Percentiles rank a stretch among this genome's conserved stretches.
Evolutionary conservation across 2,329 filamentous ascomycete genomes (phyloP).

Genomic region (Exophiala alcalophila): DNA sequence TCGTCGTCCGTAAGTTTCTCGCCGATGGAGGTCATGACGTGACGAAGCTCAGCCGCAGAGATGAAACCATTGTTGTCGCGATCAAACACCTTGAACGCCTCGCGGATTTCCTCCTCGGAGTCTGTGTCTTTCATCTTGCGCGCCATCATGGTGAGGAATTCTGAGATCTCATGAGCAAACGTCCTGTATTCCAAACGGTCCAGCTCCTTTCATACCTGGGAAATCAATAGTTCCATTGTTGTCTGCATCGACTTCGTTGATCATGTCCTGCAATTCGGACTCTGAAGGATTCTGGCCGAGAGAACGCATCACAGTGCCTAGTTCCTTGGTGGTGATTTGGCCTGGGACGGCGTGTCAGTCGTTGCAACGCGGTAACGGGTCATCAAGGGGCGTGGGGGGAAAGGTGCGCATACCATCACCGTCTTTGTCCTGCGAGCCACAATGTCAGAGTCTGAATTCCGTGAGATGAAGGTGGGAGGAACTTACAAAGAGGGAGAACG

Average conservation of each 20-base stretch:
- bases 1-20: slow-evolving; percentile 89
- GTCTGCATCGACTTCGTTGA: slow-evolving; percentile 88
- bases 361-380: background rate
- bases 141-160: slow-evolving; percentile 92
- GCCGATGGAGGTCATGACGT: slow-evolving; percentile 89
- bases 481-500: slow-evolving; percentile 99
- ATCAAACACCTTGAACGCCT: slow-evolving; percentile 88
- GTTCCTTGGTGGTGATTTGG: slow-evolving; percentile 88
- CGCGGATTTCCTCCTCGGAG: slow-evolving; percentile 85
- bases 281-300: slow-evolving; percentile 87
- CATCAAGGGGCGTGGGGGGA: slow-evolving; percentile 2
- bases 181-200: background rate
- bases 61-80: slow-evolving; percentile 92
- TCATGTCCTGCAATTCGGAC: slow-evolving; percentile 89
- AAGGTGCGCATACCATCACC: slow-evolving; percentile 70
- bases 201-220: slow-evolving; percentile 61
- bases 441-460: slow-evolving; percentile 28
- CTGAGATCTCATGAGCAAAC: slow-evolving; percentile 44
- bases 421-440: slow-evolving; percentile 70
- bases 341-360: slow-evolving; percentile 49
- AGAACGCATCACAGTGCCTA: slow-evolving; percentile 87
- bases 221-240: slow-evolving; percentile 93
- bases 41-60: slow-evolving; percentile 80
- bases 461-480: background rate
- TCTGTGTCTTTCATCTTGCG: slow-evolving; percentile 94